Evolutionary conservation across 495 filamentous ascomycete genomes (phyloP), one percentile per base, ranked within the genome.

Genomic region (Saxophila tyrrhenica): DNA sequence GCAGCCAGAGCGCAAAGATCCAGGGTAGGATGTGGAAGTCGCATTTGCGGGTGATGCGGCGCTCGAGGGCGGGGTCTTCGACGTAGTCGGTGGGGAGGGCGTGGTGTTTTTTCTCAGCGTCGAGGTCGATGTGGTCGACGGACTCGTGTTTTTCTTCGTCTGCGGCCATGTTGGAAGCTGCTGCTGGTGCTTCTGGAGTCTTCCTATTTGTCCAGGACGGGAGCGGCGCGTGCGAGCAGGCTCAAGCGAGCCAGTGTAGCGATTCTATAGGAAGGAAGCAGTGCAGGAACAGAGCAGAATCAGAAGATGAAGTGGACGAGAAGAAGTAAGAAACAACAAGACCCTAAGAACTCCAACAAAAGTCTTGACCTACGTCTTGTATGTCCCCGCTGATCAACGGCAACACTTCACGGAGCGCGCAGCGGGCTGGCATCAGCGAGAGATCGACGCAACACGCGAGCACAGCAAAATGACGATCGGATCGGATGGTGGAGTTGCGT

Each of bases 1-100:
- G 64, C 29, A 76, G 68, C 72, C 72, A 77, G 53, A 77, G 66
- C 5, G 67, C 66, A 55, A 76, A 77, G 8, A 77, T 67, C 73
- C 69, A 77, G 15, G 73, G 73, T 47, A 76, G 50, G 48, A 76
- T 68, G 48, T 70, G 69, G 17, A 59, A 43, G 58, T 73, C 73
- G 39, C 70, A 62, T 24, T 66, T 67, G 22, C 64, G 52, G 7
- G 60, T 69, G 44, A 71, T 68, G 22, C 58, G 52, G 43, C 64
- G 54, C 50, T 70, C 63, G 8, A 69, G 41, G 8, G 25, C 57
- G 13, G 62, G 60, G 23, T 66, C 60, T 13, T 50, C 46, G 23
- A 25, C 29, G 47, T 22, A 22, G 2, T 32, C 22, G 47, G 17
- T 32, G 10, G 9, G n/a, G 11, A 15, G 17, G 8, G 17, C 21